These are phyloP conservation scores for Colletotrichum acutatum DNA, from an alignment of 2,329 filamentous ascomycete species.

Conservation along the genomic window DNA sequence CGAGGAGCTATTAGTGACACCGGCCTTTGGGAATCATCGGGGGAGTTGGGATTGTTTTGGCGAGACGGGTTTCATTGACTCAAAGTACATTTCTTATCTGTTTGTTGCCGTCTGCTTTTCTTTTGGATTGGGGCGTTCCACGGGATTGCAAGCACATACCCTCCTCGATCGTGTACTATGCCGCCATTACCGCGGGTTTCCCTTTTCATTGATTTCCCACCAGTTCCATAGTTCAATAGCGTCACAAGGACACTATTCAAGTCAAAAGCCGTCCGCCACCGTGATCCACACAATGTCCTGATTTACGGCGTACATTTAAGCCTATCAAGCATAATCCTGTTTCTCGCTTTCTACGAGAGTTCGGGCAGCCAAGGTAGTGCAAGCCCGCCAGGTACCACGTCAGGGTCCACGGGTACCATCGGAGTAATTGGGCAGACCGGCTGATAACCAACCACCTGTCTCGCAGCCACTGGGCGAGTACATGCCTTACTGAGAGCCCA, in stretches of 20 bases:
- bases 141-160: conserved; percentile 29
- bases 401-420: conserved; percentile 12
- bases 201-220: background rate
- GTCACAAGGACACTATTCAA: conserved; percentile 28
- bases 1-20: conserved; percentile 2
- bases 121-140: conserved; percentile 30
- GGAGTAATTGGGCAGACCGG: background rate
- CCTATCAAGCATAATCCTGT: conserved; percentile 2
- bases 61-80: conserved; percentile 10
- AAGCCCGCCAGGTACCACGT: conserved; percentile 1
- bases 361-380: background rate
- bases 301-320: background rate
- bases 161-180: conserved; percentile 19
- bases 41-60: conserved; percentile 22
- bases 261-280: conserved; percentile 1
- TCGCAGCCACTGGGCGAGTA: background rate
- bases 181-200: background rate
- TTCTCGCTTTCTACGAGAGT: background rate
- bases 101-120: conserved; percentile 6
- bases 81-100: conserved; percentile 20
- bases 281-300: background rate
- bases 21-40: conserved; percentile 18
- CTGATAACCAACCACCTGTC: background rate
- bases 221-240: conserved; percentile 27
- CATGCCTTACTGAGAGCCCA: background rate